A percentile compares a stretch with the other conserved stretches of the same genome.
These are phyloP conservation scores for Coffea eugenioides DNA, from an alignment of 257 asterid species.

Conservation along the genomic window DNA sequence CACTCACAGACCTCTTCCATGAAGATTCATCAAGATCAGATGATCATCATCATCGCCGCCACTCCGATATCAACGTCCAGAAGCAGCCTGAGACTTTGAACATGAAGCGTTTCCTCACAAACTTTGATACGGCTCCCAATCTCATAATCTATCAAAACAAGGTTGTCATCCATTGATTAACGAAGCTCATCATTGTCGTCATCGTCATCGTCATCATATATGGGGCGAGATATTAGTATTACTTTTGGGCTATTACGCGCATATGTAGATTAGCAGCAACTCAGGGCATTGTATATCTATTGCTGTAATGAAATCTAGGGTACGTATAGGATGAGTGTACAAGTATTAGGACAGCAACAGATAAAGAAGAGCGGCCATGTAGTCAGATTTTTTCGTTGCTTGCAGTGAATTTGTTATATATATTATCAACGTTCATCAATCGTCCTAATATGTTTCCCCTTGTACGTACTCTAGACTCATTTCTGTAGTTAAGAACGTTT, in stretches of 20 bases:
- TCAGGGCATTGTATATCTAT: not conserved
- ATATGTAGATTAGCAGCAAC: not conserved
- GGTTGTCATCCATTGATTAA: conserved; percentile 21
- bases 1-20: conserved; percentile 41
- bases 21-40: conserved; percentile 1
- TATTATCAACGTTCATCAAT: not conserved
- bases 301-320: not conserved
- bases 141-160: conserved; percentile 58
- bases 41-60: not conserved
- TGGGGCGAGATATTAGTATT: not conserved
- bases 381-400: not conserved
- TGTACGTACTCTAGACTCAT: not conserved
- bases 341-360: not conserved
- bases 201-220: not conserved
- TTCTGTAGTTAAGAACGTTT: not conserved
- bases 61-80: not conserved
- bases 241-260: not conserved
- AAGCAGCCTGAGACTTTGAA: not conserved
- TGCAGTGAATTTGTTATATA: not conserved
- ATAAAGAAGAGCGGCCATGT: not conserved
- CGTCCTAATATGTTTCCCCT: not conserved
- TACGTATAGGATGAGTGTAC: not conserved
- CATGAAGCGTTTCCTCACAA: conserved; percentile 29
- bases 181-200: not conserved
- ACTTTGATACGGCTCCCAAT: conserved; percentile 48